Conservation (phyloP, 140 eudicot genomes). For the Ambrosia hybrid region DNA sequence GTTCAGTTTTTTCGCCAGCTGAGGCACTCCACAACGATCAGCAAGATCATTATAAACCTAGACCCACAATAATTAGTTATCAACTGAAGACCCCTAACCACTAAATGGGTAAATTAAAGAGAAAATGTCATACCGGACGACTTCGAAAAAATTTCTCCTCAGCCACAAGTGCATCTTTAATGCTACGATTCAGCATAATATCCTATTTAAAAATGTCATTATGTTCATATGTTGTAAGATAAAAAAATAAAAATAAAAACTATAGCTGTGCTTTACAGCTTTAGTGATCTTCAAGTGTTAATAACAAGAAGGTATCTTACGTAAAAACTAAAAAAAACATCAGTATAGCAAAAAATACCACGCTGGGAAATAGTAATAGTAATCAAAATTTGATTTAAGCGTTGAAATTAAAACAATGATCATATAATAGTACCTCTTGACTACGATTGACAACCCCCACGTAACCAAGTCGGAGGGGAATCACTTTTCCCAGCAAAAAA, state of each 20-base stretch:
- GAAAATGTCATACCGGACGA: constrained; percentile 62
- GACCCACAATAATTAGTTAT: constrained; percentile 13
- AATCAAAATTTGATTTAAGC: neutral
- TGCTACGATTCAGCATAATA: constrained; percentile 64
- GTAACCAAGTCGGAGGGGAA: constrained; percentile 89
- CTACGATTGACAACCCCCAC: constrained; percentile 98
- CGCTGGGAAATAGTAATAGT: neutral
- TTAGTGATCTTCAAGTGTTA: neutral
- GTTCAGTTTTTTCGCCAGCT: constrained; percentile 89
- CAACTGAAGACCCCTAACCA: neutral
- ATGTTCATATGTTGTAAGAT: neutral
- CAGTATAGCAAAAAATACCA: neutral
- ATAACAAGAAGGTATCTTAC: neutral
- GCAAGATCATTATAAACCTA: constrained; percentile 92
- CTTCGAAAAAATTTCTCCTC: constrained; percentile 95
- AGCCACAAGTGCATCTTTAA: constrained; percentile 92
- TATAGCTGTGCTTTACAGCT: neutral
- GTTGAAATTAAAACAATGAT: neutral
- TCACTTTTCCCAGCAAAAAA: constrained; percentile 84
- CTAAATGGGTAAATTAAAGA: neutral
- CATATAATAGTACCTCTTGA: constrained; percentile 71
- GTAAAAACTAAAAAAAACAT: neutral
- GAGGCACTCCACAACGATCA: constrained; percentile 95
- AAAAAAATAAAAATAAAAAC: constrained; percentile 10
- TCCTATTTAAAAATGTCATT: constrained; percentile 47